Evolutionary conservation across 139 green algal genomes (phyloP).

Genomic region (Chlamydomonas sp.): DNA sequence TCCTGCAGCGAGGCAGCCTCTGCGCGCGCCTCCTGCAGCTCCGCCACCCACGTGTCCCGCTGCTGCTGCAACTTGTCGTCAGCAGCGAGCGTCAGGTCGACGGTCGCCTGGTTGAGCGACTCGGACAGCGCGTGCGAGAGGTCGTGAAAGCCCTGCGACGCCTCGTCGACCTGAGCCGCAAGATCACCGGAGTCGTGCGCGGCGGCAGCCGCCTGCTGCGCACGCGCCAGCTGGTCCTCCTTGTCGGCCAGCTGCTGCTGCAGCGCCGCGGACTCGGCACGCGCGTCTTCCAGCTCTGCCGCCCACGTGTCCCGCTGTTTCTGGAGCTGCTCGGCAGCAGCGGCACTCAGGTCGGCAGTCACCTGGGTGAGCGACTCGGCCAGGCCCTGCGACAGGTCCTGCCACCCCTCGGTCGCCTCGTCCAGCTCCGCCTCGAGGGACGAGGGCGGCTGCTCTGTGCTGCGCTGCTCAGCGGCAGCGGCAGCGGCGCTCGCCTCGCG

Average conservation of each 20-base stretch:
- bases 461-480: too few species aligned
- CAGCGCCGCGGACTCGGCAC: background rate
- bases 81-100: background rate
- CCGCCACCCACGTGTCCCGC: background rate
- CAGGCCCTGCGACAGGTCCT: too few species aligned
- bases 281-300: background rate
- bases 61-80: background rate
- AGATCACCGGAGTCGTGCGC: background rate
- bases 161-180: conserved; percentile 1
- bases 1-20: background rate
- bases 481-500: too few species aligned
- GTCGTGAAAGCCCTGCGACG: background rate
- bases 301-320: background rate
- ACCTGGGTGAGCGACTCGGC: too few species aligned
- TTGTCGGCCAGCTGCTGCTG: background rate
- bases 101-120: background rate
- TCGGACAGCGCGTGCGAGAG: too few species aligned
- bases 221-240: background rate
- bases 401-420: too few species aligned
- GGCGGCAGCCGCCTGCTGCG: background rate
- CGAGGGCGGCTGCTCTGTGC: too few species aligned
- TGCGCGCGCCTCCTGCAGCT: background rate
- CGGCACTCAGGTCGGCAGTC: too few species aligned
- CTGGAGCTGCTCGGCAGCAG: too few species aligned
- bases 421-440: too few species aligned